Evolutionary conservation across 2,329 filamentous ascomycete species (phyloP).

Genomic region (Ophiocordyceps sinensis): DNA sequence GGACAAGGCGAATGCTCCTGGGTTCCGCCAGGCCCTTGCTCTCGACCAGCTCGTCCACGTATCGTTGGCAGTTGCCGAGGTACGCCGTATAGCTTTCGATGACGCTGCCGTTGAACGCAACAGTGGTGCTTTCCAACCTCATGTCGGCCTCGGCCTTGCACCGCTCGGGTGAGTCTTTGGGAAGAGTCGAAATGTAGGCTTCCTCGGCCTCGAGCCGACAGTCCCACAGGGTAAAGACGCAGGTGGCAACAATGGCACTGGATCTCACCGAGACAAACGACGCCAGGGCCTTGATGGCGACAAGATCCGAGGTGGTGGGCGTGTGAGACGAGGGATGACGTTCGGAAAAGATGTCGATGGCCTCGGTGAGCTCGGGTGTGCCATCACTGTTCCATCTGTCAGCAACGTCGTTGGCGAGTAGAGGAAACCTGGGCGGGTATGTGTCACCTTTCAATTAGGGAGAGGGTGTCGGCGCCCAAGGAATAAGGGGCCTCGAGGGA

Average conservation of each 20-base stretch:
- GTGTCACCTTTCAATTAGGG: constrained; percentile 40
- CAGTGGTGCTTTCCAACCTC: constrained; percentile 33
- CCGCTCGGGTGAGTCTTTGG: constrained; percentile 18
- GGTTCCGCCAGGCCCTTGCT: constrained; percentile 18
- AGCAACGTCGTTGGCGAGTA: constrained; percentile 4
- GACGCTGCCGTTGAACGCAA: constrained; percentile 71
- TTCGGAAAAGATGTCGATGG: constrained; percentile 31
- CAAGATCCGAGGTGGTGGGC: constrained; percentile 31
- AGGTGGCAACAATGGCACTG: constrained; percentile 42
- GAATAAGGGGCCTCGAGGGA: constrained; percentile 39
- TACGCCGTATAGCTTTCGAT: constrained; percentile 67
- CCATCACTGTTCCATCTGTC: constrained; percentile 25
- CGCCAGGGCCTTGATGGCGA: constrained; percentile 36
- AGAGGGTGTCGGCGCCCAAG: constrained; percentile 45
- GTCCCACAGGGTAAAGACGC: constrained; percentile 44
- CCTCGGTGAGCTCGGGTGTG: constrained; percentile 25
- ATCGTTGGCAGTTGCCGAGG: constrained; percentile 42
- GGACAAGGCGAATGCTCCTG: constrained; percentile 43
- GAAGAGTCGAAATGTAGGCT: constrained; percentile 16
- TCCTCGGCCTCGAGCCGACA: constrained; percentile 33
- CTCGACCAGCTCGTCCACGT: constrained; percentile 44
- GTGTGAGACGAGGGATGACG: constrained; percentile 30
- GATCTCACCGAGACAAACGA: constrained; percentile 42
- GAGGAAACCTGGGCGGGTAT: neutral
- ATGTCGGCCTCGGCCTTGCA: constrained; percentile 36